Conservation (phyloP, 192 early-diverging fungal genomes). For the Rhizophagus clarus region DNA sequence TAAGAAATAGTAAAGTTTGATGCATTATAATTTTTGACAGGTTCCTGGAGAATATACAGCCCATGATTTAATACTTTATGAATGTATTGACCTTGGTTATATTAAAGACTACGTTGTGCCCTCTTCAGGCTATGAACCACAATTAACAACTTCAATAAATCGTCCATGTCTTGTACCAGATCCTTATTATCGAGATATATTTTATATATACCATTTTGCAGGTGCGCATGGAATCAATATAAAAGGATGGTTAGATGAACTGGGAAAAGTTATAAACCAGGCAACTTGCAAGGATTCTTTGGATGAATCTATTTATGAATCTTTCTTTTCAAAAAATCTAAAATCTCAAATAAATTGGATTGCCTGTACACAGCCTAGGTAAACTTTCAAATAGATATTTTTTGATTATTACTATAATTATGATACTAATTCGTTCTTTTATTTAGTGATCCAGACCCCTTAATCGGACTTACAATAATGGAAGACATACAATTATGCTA, state of each 20-base stretch:
- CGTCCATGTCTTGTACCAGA: slow-evolving; percentile 59
- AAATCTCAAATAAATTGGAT: slow-evolving; percentile 28
- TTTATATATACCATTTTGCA: slow-evolving; percentile 69
- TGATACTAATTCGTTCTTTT: neutral
- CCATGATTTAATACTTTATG: slow-evolving; percentile 40
- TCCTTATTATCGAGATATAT: slow-evolving; percentile 58
- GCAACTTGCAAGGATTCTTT: neutral
- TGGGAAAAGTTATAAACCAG: slow-evolving; percentile 30
- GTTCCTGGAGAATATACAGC: neutral
- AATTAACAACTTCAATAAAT: slow-evolving; percentile 3
- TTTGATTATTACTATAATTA: neutral
- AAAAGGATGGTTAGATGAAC: slow-evolving; percentile 54
- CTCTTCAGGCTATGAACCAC: neutral
- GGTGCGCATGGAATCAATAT: slow-evolving; percentile 71
- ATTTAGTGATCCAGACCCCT: slow-evolving; percentile 22
- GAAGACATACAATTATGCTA: neutral
- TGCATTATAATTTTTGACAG: neutral
- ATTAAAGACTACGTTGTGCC: slow-evolving; percentile 33
- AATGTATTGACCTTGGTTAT: slow-evolving; percentile 43
- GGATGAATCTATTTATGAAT: neutral
- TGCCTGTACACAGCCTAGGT: slow-evolving; percentile 10
- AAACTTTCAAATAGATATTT: neutral
- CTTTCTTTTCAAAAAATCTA: neutral
- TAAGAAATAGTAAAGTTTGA: neutral
- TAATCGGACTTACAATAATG: slow-evolving; percentile 14